Evolutionary conservation across 257 asterid species (phyloP).

Genomic region (Solanum ahanhuiri): DNA sequence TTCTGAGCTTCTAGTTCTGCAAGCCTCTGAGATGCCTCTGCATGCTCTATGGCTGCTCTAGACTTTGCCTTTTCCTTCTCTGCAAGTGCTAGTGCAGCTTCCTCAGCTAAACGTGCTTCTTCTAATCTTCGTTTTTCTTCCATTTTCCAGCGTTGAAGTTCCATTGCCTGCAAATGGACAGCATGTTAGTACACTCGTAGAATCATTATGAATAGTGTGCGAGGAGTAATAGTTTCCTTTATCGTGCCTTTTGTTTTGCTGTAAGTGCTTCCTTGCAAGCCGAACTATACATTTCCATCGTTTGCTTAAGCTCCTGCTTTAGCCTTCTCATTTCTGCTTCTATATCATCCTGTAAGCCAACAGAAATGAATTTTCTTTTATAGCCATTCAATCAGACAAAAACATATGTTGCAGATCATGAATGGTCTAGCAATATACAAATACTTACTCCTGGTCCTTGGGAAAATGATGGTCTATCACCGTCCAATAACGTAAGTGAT

Average conservation of each 20-base stretch:
- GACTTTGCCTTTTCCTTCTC: constrained; percentile 27
- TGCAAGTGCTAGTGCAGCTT: constrained; percentile 23
- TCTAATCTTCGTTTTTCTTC: constrained; percentile 27
- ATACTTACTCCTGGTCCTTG: no score
- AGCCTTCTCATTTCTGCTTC: no score
- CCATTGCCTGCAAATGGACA: constrained; percentile 13
- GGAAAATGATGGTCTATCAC: no score
- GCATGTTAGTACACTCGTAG: not conserved
- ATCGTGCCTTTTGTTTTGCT: constrained; percentile 40
- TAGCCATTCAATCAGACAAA: no score
- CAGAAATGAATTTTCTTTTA: no score
- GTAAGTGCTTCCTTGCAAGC: constrained; percentile 81
- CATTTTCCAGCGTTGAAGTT: constrained; percentile 30
- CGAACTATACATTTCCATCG: constrained; percentile 85
- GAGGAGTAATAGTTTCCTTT: not conserved
- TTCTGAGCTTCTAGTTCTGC: constrained; percentile 23
- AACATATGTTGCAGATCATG: no score
- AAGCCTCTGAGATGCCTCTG: constrained; percentile 24
- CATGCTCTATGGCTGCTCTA: constrained; percentile 19
- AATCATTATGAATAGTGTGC: not conserved
- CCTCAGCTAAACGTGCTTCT: constrained; percentile 26
- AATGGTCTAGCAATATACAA: no score
- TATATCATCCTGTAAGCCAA: no score
- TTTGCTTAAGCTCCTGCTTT: constrained; percentile 86
- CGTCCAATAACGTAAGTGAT: no score